Evolutionary conservation across 768 basidiomycete species (phyloP).

Genomic region (Neoboletus subvelutipes): DNA sequence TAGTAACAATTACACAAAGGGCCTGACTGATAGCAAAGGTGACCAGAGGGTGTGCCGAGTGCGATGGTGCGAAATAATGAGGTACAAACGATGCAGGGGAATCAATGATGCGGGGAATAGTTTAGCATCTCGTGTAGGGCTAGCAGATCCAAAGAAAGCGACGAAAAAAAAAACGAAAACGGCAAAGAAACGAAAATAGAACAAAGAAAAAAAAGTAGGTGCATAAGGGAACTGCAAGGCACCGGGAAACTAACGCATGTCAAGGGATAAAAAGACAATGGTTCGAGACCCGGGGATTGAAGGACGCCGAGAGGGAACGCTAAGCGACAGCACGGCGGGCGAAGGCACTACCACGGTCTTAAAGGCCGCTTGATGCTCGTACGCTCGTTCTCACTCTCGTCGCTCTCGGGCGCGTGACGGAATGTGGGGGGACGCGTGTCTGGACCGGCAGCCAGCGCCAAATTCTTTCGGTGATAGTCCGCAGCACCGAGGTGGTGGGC

Average conservation of each 20-base stretch:
- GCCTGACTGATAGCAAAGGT: background rate
- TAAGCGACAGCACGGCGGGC: background rate
- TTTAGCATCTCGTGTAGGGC: conserved; percentile 7
- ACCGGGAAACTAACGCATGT: background rate
- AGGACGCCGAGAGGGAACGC: background rate
- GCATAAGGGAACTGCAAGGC: background rate
- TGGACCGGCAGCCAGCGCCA: conserved; percentile 19
- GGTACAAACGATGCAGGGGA: conserved; percentile 16
- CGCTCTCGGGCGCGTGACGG: conserved; percentile 29
- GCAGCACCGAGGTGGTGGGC: conserved; percentile 1
- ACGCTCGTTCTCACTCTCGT: conserved; percentile 40
- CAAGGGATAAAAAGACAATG: background rate
- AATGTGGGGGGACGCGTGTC: conserved; percentile 25
- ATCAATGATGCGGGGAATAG: conserved; percentile 20
- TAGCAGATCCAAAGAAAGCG: conserved; percentile 11
- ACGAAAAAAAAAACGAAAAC: background rate
- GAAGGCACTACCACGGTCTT: conserved; percentile 44
- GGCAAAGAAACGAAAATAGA: background rate
- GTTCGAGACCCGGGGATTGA: background rate
- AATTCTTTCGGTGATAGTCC: conserved; percentile 20
- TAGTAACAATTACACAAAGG: conserved; percentile 11
- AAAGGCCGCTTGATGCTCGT: conserved; percentile 36
- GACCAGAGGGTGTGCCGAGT: conserved; percentile 2
- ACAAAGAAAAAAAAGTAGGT: background rate
- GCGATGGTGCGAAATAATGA: conserved; percentile 11